These are phyloP conservation scores for Dalbergia cultrata DNA, from an alignment of 306 rosid species.

Conservation along the genomic window DNA sequence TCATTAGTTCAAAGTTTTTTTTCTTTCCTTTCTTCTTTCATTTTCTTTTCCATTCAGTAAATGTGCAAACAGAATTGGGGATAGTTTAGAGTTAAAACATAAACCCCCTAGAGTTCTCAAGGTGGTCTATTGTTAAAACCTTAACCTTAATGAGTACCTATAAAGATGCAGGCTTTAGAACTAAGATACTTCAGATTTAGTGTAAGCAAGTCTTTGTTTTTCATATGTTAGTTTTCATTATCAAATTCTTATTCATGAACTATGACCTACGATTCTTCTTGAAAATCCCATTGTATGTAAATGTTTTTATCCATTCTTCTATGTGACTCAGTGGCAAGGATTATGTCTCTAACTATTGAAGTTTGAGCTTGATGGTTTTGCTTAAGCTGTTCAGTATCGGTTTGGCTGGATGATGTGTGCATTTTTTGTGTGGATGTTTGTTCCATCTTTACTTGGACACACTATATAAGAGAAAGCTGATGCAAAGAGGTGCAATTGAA, in stretches of 20 bases:
- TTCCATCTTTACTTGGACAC: background rate
- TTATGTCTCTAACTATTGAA: background rate
- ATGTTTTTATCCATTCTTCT: slow-evolving; percentile 30
- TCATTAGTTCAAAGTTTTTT: background rate
- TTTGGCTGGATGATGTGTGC: background rate
- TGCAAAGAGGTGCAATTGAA: slow-evolving; percentile 5
- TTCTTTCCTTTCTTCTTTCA: background rate
- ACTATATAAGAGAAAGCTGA: slow-evolving; percentile 24
- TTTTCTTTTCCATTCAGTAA: background rate
- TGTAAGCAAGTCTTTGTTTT: background rate
- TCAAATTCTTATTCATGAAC: slow-evolving; percentile 15
- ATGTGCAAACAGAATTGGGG: slow-evolving; percentile 22
- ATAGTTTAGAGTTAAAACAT: background rate
- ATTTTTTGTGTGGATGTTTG: background rate
- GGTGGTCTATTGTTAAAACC: background rate
- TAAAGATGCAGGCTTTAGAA: slow-evolving; percentile 15
- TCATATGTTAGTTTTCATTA: background rate
- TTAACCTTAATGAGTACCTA: slow-evolving; percentile 27
- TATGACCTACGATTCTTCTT: background rate
- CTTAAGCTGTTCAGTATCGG: slow-evolving; percentile 37
- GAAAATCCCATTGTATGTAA: slow-evolving; percentile 19
- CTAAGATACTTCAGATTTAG: slow-evolving; percentile 7
- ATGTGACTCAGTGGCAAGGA: background rate
- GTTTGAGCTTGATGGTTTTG: slow-evolving; percentile 7
- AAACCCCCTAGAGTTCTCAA: background rate